Conservation (phyloP, 202 grass and related monocot genomes). For the Digitaria exilis region DNA sequence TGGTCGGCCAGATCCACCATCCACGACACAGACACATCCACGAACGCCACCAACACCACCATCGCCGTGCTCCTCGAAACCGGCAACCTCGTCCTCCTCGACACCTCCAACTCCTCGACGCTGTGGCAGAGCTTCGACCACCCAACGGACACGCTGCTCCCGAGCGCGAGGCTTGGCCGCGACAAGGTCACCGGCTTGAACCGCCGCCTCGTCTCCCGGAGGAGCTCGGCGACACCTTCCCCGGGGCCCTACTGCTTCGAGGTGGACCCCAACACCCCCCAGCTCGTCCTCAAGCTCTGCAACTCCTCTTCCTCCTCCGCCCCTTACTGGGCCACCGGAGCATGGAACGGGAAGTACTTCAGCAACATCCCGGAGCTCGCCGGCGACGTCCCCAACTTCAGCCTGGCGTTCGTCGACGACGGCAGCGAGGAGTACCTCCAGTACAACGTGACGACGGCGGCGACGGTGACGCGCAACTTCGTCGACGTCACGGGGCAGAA, state of each 20-base stretch:
- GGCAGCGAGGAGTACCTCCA: conserved; percentile 4
- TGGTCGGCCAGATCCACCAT: conserved; percentile 5
- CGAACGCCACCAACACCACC: neutral
- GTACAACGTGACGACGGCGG: conserved; percentile 23
- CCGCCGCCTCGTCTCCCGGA: conserved; percentile 1
- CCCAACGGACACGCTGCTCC: conserved; percentile 66
- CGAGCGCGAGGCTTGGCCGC: conserved; percentile 38
- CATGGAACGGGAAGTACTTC: conserved; percentile 44
- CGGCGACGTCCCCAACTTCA: neutral
- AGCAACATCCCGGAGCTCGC: conserved; percentile 28
- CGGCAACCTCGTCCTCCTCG: conserved; percentile 47
- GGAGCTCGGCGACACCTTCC: neutral
- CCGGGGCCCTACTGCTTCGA: conserved; percentile 26
- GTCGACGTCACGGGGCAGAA: conserved; percentile 47
- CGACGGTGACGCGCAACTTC: conserved; percentile 28
- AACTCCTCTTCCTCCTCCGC: neutral
- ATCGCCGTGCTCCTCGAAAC: conserved; percentile 22
- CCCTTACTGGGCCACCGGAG: conserved; percentile 17
- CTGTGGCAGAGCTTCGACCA: conserved; percentile 76
- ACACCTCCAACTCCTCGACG: neutral
- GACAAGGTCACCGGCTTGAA: conserved; percentile 23
- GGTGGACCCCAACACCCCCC: neutral
- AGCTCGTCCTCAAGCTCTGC: conserved; percentile 36
- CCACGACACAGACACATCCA: neutral
- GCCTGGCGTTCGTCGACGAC: conserved; percentile 20